Evolutionary conservation across 2,329 filamentous ascomycete genomes (phyloP).

Genomic region (Penicillium janthinellum): DNA sequence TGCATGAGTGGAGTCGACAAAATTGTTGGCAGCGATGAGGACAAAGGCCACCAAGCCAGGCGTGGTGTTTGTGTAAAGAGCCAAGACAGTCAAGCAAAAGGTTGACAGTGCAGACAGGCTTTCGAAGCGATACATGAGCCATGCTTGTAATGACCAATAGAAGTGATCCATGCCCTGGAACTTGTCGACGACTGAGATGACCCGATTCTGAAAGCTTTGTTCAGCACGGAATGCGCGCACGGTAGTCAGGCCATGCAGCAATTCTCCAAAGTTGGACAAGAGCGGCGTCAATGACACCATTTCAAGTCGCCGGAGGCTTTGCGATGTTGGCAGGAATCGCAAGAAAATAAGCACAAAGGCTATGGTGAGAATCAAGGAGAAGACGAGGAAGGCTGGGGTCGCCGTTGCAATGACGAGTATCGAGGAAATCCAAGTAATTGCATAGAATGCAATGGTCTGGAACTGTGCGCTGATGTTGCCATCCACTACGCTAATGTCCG

Average conservation of each 20-base stretch:
- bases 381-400: constrained; percentile 73
- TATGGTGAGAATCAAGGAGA: constrained; percentile 68
- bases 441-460: constrained; percentile 68
- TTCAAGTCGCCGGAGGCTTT: constrained; percentile 79
- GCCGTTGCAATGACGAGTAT: constrained; percentile 77
- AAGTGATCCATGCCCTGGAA: constrained; percentile 97
- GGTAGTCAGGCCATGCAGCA: constrained; percentile 82
- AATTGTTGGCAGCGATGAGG: constrained; percentile 65
- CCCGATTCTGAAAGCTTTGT: constrained; percentile 74
- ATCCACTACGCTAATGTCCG: constrained; percentile 86
- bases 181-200: constrained; percentile 78
- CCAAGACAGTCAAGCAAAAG: constrained; percentile 71
- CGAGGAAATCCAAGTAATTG: constrained; percentile 71
- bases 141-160: constrained; percentile 85
- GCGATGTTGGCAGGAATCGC: constrained; percentile 78
- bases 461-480: constrained; percentile 79
- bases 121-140: constrained; percentile 81
- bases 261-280: constrained; percentile 88
- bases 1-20: constrained; percentile 69
- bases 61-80: constrained; percentile 72
- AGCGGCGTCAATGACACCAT: constrained; percentile 87
- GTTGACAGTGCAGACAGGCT: constrained; percentile 71
- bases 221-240: constrained; percentile 83
- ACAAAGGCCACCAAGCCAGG: constrained; percentile 83
- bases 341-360: constrained; percentile 74